phyloP scores from a whole-genome alignment of 192 early-diverging fungal genomes.

The Coemansia sp. region DNA sequence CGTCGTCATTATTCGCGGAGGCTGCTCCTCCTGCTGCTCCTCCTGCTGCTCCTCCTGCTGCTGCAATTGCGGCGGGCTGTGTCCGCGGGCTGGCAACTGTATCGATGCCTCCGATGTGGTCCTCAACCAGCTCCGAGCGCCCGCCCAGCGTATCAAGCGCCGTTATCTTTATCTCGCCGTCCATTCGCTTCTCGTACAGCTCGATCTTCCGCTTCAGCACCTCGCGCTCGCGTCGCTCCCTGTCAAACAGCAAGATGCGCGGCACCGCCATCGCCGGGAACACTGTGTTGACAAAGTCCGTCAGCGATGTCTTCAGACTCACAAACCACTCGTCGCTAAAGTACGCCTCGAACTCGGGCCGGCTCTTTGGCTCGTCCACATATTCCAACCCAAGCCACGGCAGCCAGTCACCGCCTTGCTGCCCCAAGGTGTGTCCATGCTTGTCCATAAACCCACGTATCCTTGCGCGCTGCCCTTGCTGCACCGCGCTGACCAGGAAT shows the following conservation, averaged over 20 bases:
- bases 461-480: slow-evolving; percentile 11
- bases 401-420: slow-evolving; percentile 57
- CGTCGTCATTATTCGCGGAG: not conserved
- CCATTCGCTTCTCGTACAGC: slow-evolving; percentile 33
- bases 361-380: slow-evolving; percentile 30
- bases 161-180: slow-evolving; percentile 47
- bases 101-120: slow-evolving; percentile 42
- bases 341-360: slow-evolving; percentile 52
- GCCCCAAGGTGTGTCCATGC: slow-evolving; percentile 39
- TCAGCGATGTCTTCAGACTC: slow-evolving; percentile 36
- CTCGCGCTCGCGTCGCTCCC: slow-evolving; percentile 40
- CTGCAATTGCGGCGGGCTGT: not conserved
- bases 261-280: slow-evolving; percentile 55
- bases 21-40: not conserved
- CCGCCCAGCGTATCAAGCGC: slow-evolving; percentile 13
- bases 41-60: too few species aligned
- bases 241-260: slow-evolving; percentile 55
- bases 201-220: slow-evolving; percentile 29
- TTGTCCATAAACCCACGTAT: slow-evolving; percentile 41
- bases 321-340: slow-evolving; percentile 49
- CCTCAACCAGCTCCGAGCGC: slow-evolving; percentile 35
- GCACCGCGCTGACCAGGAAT: slow-evolving; percentile 45
- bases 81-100: slow-evolving; percentile 17
- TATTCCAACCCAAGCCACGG: slow-evolving; percentile 56
- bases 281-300: slow-evolving; percentile 53